Evolutionary conservation across 176 grass and related monocot genomes (phyloP), one percentile per base, ranked within the genome.

Genomic region (Cenchrus fungigraminus): DNA sequence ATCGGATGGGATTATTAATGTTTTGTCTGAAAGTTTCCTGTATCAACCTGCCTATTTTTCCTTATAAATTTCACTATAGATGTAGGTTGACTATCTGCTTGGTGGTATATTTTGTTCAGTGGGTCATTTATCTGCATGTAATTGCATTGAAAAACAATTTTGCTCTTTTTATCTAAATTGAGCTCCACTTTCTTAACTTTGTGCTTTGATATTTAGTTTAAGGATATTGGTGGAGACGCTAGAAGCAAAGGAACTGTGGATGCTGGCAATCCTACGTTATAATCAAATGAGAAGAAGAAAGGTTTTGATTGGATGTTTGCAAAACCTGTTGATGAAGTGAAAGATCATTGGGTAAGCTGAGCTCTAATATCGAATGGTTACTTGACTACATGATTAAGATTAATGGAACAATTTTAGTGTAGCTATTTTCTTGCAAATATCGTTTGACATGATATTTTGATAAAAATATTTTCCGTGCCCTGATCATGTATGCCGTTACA

Each of bases 271-370:
- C 65, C 59, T 29, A 79, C 28, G 10, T 58, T 91, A 79, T 93
- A 92, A 61, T 80, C 80, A 82, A 87, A 60, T 80, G 95, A 94
- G 85, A 99, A 91, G 86, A 95, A 95, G 84, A 99, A 99, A 81
- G 97, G 97, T 73, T 92, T 99, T 84, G 97, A 99, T 88, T 99
- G 97, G 97, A 94, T 96, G 91, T 84, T 99, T 79, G 86, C 92
- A 28, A 99, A 96, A 79, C 90, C 90, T 82, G 88, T 86, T 82
- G 94, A 94, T 71, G 97, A 99, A 88, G 97, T 96, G 72, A 99
- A 99, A 91, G 93, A 99, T 53, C 94, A 99, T 70, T 99, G 97
- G 94, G 97, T 98, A 91, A 87, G 83, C 78, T 81, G 60, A 78
- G 43, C 53, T 79, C 17, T 31, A 52, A 25, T 82, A 56, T 57